Base-by-base conservation (phyloP, 805 yeast genomes). In the Candida yuanshanica region DNA sequence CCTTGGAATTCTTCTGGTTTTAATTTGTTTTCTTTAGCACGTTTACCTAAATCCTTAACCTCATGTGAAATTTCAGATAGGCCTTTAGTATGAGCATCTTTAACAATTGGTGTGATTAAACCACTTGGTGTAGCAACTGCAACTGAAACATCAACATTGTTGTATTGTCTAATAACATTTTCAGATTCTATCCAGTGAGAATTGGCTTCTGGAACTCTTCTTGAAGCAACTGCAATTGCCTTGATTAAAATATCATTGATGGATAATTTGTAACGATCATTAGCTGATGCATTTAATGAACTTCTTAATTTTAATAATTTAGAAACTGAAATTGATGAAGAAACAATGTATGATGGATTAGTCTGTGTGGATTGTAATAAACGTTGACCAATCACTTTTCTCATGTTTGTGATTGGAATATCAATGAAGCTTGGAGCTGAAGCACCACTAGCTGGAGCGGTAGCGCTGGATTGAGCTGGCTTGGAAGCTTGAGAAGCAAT, bases 91-190 rank as follows among this genome's bases (percentile, higher is more conserved):
- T 93, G 85, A 35, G 95, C 97, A 60, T 82, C 74, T 66, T 79
- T 81, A 53, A 93, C 90, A 57, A 93, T 91, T 52, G 99, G 99
- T 39, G 99, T 93, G 64, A 93, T 83, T 54, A 93, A 76, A 38
- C 99, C 99, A 38, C 95, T 79, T 64, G 98, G 97, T 16, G 99
- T 93, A 46, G 99, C 93, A 49, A 93, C 99, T 32, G 99, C 99
- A 46, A 91, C 97, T 20, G 98, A 89, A 43, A 93, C 95, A 60
- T 93, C 99, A 42, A 91, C 98, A 57, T 79, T 83, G 59, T 74
- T 72, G 77, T 79, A 93, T 70, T 85, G 90, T 73, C 99, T 86
- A 53, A 93, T 87, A 58, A 91, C 83, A 51, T 89, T 88, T 70
- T 93, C 83, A 31, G 75, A 68, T 63, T 82, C 95, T 58, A 93